Evolutionary conservation across 2,329 filamentous ascomycete genomes (phyloP).

Genomic region (Sodiomyces alkalinus): DNA sequence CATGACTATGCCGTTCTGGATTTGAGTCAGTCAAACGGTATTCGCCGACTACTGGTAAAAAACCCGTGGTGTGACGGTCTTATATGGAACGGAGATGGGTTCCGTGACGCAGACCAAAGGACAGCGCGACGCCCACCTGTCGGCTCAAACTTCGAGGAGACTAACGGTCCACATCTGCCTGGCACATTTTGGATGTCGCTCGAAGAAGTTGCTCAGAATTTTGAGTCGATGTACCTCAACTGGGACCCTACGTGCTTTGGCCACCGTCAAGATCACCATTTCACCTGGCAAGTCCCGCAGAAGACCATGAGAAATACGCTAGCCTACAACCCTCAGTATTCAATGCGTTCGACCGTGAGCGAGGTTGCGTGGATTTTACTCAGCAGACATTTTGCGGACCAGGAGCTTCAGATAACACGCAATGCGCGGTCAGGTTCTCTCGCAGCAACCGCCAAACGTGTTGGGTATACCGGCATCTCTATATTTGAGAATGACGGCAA

Average conservation of each 20-base stretch:
- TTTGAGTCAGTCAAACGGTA: conserved; percentile 46
- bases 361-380: conserved; percentile 72
- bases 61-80: conserved; percentile 88
- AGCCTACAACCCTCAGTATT: conserved; percentile 56
- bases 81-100: conserved; percentile 42
- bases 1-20: conserved; percentile 91
- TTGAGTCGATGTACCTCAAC: conserved; percentile 91
- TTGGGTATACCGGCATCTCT: conserved; percentile 79
- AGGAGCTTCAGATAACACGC: conserved; percentile 41
- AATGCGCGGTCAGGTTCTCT: conserved; percentile 20
- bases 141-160: too few relatives aligned
- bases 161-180: conserved; percentile 10
- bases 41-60: conserved; percentile 66
- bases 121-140: too few relatives aligned
- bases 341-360: conserved; percentile 40
- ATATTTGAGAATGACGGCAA: conserved; percentile 59
- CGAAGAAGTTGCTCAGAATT: conserved; percentile 77
- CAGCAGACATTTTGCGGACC: conserved; percentile 69
- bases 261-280: conserved; percentile 77
- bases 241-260: conserved; percentile 85
- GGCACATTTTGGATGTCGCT: conserved; percentile 93
- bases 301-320: conserved; percentile 37
- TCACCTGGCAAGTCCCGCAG: conserved; percentile 57
- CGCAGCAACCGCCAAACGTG: conserved; percentile 32
- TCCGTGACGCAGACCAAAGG: neutral